Evolutionary conservation across 768 basidiomycete genomes (phyloP), one percentile per base, ranked within the genome.

Genomic region (Suillus sp.): DNA sequence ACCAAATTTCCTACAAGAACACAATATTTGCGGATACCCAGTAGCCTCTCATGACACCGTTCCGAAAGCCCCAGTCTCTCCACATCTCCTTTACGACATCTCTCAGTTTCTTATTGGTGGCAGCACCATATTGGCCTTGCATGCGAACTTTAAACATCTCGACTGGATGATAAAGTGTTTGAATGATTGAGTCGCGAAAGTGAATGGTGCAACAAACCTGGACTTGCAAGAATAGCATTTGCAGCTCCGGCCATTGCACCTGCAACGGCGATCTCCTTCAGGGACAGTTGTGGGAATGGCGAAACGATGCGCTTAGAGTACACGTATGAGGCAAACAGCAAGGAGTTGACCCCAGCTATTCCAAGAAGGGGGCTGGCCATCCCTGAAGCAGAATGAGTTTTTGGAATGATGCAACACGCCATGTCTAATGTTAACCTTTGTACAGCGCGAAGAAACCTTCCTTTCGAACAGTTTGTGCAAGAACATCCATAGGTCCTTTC

Each of bases 141-240:
- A 97, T 97, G 20, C 93, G 85, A 34, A 98, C 93, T 77, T 99
- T 99, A 81, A 98, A 98, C 92, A 99, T 93, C 77, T 99, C 97
- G 58, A 95, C 93, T 93, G 64, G 60, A 48, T 65, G 18, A 42
- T n/a, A 61, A 25, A 38, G 18, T 47, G 20, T 64, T 30, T 7
- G 45, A 56, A 22, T 8, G 27, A 42, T 11, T 34, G n/a, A 35
- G 51, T 40, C 2, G 42, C 34, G 20, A 14, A 14, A 27, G 14
- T 42, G 37, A 47, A 10, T n/a, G 48, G 25, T 11, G 43, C 34
- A 13, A 68, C 79, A 50, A 35, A 89, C 88, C 95, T 59, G 97
- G 97, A 75, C 92, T 92, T 2, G 96, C 96, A 2, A 99, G 82
- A 10, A 99, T 76, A 14, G 96, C 87, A 71, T 98, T 96, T 1